A percentile compares a stretch with the other conserved stretches of the same genome.
These are phyloP conservation scores for Fagopyrum esculentum DNA, from an alignment of 148 eudicot genomes.

Conservation along the genomic window DNA sequence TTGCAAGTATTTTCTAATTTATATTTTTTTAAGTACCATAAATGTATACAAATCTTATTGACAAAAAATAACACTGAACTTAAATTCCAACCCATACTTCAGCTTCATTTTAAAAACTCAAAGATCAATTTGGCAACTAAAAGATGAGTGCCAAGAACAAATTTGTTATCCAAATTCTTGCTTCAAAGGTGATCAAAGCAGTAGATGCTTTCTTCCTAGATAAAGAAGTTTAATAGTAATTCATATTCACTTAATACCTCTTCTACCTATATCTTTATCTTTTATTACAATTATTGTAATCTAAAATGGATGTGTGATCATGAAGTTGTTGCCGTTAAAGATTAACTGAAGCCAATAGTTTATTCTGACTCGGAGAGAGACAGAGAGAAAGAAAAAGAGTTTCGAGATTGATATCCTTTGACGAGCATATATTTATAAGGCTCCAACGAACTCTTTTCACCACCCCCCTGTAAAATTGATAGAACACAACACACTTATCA, in stretches of 20 bases:
- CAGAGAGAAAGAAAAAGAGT: neutral
- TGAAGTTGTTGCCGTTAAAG: no score
- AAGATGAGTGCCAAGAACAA: no score
- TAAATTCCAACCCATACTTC: no score
- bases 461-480: no score
- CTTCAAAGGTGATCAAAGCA: neutral
- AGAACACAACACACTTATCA: no score
- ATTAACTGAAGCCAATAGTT: neutral
- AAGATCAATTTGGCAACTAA: no score
- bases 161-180: no score
- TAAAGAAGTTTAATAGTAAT: neutral
- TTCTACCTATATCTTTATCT: no score
- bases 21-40: neutral
- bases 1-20: neutral
- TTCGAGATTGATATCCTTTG: neutral
- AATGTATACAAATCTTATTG: neutral
- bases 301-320: neutral
- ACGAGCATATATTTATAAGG: neutral
- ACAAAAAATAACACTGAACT: neutral
- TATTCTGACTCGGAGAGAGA: neutral
- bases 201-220: neutral
- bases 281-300: neutral
- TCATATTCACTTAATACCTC: no score
- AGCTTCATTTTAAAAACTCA: no score
- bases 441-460: neutral